These are phyloP conservation scores for Psilocybe cyanescens DNA, from an alignment of 768 basidiomycete species.

Conservation along the genomic window DNA sequence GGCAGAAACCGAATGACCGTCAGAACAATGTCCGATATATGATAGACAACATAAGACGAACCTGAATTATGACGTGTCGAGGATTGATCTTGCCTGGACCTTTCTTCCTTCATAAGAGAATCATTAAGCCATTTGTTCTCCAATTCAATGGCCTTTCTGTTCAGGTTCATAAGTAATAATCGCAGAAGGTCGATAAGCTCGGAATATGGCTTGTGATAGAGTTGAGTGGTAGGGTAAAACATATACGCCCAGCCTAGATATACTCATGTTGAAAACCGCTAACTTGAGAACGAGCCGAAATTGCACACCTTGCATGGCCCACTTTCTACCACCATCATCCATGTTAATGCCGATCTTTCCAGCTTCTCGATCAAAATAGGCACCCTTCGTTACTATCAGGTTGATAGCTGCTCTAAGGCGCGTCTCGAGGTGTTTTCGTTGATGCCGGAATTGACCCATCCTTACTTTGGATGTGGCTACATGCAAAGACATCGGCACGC, in stretches of 20 bases:
- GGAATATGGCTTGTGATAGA: slow-evolving; percentile 49
- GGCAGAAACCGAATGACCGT: background rate
- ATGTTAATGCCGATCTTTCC: slow-evolving; percentile 20
- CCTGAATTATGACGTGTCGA: background rate
- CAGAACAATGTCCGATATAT: background rate
- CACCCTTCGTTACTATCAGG: slow-evolving; percentile 45
- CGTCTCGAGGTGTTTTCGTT: slow-evolving; percentile 33
- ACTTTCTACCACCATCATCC: slow-evolving; percentile 26
- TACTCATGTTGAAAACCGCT: background rate
- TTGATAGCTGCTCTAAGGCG: slow-evolving; percentile 43
- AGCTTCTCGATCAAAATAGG: slow-evolving; percentile 26
- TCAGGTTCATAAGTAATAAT: slow-evolving; percentile 21
- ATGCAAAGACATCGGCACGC: slow-evolving; percentile 40
- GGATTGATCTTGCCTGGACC: background rate
- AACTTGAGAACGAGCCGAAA: background rate
- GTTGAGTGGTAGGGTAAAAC: slow-evolving; percentile 37
- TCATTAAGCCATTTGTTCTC: slow-evolving; percentile 20
- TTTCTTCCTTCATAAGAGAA: slow-evolving; percentile 8
- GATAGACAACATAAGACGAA: too few species aligned
- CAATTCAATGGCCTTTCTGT: slow-evolving; percentile 9
- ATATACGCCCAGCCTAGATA: slow-evolving; percentile 54
- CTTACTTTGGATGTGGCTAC: slow-evolving; percentile 37
- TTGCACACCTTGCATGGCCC: slow-evolving; percentile 38
- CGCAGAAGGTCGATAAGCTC: slow-evolving; percentile 43
- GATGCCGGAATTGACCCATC: slow-evolving; percentile 32